Base-by-base conservation (phyloP, 129 eudicot genomes). In the Artemisia annua region DNA sequence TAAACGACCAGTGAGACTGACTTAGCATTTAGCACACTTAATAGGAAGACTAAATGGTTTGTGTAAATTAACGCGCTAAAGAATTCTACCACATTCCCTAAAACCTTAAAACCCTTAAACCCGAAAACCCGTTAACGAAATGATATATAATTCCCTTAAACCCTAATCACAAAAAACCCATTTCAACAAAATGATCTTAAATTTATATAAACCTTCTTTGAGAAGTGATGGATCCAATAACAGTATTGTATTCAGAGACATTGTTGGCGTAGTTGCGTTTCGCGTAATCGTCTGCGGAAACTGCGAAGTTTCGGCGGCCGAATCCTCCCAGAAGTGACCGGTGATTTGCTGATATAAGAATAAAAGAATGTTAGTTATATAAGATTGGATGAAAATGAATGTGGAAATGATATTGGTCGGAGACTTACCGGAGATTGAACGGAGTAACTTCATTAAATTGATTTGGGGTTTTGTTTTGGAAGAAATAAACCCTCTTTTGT, bases 221-320 rank as follows among this genome's bases (percentile, higher is more conserved):
- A 73, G 88, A 80, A 66, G 79, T 75, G 81, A 94, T 67, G 68
- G 96, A 87, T 75, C 76, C 73, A 53, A 94, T 86, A 22, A 94
- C 98, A 10, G 93, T 90, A 60, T 81, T 90, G 85, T 90, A 94
- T 74, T 90, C 98, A 35, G 87, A 78, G 28, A 71, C 92, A 88
- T 94, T 86, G 82, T 67, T 79, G 10, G 98, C 98, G 83, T 94
- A 94, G 75, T 94, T 90, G 61, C 93, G 39, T 83, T 84, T 94
- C 17, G 75, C 62, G 46, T 84, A 86, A 6, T 82, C 89, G 62
- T 90, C 89, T 20, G 90, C 58, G 44, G 90, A 58, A 32, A 80
- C 87, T 16, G 89, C 55, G 35, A 69, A 87, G 60, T 81, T 70
- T 10, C 98, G 89, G 51, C 89, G 90, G 53, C 90, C 90, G 5